Base-by-base conservation (phyloP, 2,329 filamentous ascomycete genomes). In the Nemania sp. region DNA sequence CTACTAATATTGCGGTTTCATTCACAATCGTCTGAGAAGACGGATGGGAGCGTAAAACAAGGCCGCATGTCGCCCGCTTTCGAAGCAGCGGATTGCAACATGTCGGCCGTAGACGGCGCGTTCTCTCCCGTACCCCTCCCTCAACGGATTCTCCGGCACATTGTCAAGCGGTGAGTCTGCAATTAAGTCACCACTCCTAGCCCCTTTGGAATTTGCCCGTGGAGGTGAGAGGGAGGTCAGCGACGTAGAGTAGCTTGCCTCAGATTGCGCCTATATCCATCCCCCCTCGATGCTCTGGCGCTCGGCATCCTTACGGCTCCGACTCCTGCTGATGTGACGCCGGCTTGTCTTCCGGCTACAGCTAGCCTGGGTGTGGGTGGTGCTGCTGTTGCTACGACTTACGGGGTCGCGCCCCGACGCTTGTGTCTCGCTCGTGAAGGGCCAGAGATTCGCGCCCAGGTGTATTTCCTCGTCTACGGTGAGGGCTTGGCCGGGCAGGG, bases 401-500 rank as follows among this genome's bases (percentile, higher is more conserved):
- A 43, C 28, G 12, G 50, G 41, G n/a, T 34, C 22, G 24, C 44
- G 26, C 20, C 36, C 34, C 24, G 47, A 46, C 15, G 40, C 22
- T 8, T 33, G 37, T 14, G 46, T 42, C 33, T 59, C 49, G 47
- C 54, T 49, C 11, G 22, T 44, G 30, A 42, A 59, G 2, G 57
- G 54, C 54, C 56, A 56, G 34, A 52, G 31, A 14, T 20, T 22
- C 6, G 37, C 5, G 45, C 17, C 15, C 28, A 44, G 40, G 17
- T 41, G 54, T 14, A 51, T 43, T 31, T 51, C 47, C 30, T 51
- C 57, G 22, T 53, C 17, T 3, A 55, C 43, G 5, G 48, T 49
- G 17, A 51, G 15, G 23, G 45, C 48, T 44, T 54, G 50, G 24
- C 50, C 54, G 28, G 45, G 37, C 6, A 33, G 26, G 19, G 19